Conservation (phyloP, 2,329 filamentous ascomycete species). For the Verticillium nubilum region DNA sequence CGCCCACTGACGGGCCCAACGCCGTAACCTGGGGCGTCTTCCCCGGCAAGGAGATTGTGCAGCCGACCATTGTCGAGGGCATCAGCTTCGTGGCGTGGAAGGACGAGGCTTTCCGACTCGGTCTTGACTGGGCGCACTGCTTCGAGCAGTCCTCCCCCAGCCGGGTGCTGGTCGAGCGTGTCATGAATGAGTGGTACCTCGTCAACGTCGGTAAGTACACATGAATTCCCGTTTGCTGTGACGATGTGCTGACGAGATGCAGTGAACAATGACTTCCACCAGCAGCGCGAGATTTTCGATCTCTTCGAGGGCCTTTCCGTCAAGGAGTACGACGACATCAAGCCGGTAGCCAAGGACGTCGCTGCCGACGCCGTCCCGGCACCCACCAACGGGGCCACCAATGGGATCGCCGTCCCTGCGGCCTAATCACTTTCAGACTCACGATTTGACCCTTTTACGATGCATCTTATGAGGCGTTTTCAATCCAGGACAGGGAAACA, state of each 20-base stretch:
- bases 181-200: conserved; percentile 90
- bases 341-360: conserved; percentile 15
- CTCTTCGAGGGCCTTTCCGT: conserved; percentile 75
- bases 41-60: conserved; percentile 98
- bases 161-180: conserved; percentile 69
- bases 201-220: conserved; percentile 78
- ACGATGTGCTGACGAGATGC: conserved; percentile 5
- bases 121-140: conserved; percentile 90
- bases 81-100: conserved; percentile 98
- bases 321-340: conserved; percentile 50
- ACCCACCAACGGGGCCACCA: conserved; percentile 9
- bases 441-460: conserved; percentile 14
- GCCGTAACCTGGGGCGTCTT: conserved; percentile 99
- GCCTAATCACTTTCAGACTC: conserved; percentile 3
- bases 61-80: conserved; percentile 98
- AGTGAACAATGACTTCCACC: conserved; percentile 98
- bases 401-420: conserved; percentile 7
- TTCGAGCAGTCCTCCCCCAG: conserved; percentile 73
- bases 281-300: conserved; percentile 73
- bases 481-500: conserved; percentile 12
- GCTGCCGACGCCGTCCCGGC: conserved; percentile 6
- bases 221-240: neutral
- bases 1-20: conserved; percentile 80
- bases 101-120: conserved; percentile 91
- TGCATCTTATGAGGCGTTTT: conserved; percentile 14